phyloP scores from a whole-genome alignment of 805 yeast genomes.

The Kockiozyma suomiensis region DNA sequence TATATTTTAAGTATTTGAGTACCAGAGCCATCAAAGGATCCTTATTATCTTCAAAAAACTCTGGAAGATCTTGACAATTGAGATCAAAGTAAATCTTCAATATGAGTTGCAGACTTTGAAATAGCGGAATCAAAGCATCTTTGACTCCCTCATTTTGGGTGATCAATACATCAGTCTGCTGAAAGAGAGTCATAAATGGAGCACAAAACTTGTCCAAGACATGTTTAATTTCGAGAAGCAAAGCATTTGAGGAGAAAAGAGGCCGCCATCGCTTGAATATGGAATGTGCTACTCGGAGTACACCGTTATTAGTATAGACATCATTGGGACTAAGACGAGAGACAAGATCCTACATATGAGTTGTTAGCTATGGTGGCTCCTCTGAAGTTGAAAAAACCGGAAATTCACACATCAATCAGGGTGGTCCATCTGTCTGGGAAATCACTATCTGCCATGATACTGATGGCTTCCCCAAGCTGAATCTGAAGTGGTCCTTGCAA shows the following conservation, averaged over 20 bases:
- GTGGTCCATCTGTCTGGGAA: slow-evolving; percentile 90
- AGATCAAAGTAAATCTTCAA: slow-evolving; percentile 87
- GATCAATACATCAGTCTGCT: slow-evolving; percentile 68
- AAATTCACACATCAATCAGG: slow-evolving; percentile 58
- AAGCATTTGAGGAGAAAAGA: slow-evolving; percentile 83
- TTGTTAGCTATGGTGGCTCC: too few species aligned
- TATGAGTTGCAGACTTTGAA: slow-evolving; percentile 71
- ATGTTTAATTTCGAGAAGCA: slow-evolving; percentile 81
- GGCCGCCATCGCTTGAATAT: slow-evolving; percentile 98
- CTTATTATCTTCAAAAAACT: slow-evolving; percentile 92
- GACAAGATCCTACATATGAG: slow-evolving; percentile 66
- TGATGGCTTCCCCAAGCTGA: slow-evolving; percentile 94
- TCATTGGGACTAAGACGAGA: slow-evolving; percentile 64
- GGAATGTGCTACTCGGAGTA: slow-evolving; percentile 88
- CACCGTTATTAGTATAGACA: slow-evolving; percentile 77
- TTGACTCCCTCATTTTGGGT: slow-evolving; percentile 50
- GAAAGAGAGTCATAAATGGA: slow-evolving; percentile 74
- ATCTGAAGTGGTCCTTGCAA: slow-evolving; percentile 73
- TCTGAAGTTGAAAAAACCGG: too few species aligned
- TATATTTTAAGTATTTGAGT: slow-evolving; percentile 74
- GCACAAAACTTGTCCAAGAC: slow-evolving; percentile 80
- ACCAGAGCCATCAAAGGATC: slow-evolving; percentile 73
- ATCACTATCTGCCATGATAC: slow-evolving; percentile 92
- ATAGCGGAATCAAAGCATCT: slow-evolving; percentile 56
- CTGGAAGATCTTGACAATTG: slow-evolving; percentile 98